A percentile compares a stretch with the other conserved stretches of the same genome.
Evolutionary conservation across 371 early-diverging fungal species (phyloP).

Genomic region (Mucor circinelloides): DNA sequence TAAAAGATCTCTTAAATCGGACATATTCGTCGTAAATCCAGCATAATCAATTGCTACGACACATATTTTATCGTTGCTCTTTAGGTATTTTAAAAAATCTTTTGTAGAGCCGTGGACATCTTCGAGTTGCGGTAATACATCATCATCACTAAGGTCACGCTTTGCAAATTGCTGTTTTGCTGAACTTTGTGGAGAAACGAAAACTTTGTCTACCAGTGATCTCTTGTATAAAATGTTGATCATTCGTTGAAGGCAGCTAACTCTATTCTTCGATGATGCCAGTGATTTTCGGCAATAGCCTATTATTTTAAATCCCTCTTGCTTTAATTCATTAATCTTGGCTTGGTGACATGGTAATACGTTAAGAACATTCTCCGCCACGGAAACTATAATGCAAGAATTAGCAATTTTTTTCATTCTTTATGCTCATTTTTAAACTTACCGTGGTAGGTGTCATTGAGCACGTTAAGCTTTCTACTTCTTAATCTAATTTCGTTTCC

Average conservation of each 20-base stretch:
- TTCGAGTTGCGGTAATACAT: neutral
- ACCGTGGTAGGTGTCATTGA: constrained; percentile 3
- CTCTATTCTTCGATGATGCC: too few species aligned
- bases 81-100: constrained; percentile 13
- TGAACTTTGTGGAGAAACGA: neutral
- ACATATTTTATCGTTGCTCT: constrained; percentile 11
- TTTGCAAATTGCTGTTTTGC: constrained; percentile 3
- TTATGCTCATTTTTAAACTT: constrained; percentile 4
- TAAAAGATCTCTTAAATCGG: constrained; percentile 10
- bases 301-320: constrained; percentile 10
- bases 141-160: constrained; percentile 10
- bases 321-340: constrained; percentile 5
- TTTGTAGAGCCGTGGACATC: constrained; percentile 8
- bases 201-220: too few species aligned
- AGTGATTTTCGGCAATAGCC: constrained; percentile 19
- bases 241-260: too few species aligned
- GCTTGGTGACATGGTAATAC: constrained; percentile 10
- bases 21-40: constrained; percentile 13
- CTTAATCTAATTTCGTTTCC: constrained; percentile 7
- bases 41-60: constrained; percentile 21
- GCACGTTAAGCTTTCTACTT: constrained; percentile 1
- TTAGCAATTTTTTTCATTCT: neutral
- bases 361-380: neutral
- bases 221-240: too few species aligned
- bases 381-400: neutral